Evolutionary conservation across 176 grass and related monocot species (phyloP).

Genomic region (Panicum miliaceum): DNA sequence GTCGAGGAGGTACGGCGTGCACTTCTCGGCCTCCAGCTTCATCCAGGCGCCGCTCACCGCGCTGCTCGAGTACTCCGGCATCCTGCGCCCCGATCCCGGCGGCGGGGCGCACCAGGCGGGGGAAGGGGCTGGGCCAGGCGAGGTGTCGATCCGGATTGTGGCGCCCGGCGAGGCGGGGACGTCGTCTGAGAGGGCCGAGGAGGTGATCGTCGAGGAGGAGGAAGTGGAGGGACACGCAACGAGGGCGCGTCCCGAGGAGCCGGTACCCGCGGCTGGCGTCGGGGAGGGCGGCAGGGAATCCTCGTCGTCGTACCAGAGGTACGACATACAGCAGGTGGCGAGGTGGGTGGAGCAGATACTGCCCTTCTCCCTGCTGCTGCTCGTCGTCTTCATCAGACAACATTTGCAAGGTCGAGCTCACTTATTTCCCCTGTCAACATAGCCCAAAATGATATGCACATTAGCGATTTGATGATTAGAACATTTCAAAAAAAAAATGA

Average conservation of each 20-base stretch:
- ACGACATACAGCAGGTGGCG: slow-evolving; percentile 98
- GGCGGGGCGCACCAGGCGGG: slow-evolving; percentile 19
- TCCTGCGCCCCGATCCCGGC: slow-evolving; percentile 61
- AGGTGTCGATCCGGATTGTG: slow-evolving; percentile 94
- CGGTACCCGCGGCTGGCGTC: not conserved
- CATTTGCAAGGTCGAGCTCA: slow-evolving; percentile 78
- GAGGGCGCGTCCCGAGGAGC: not conserved
- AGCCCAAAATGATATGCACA: not conserved
- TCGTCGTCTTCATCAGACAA: slow-evolving; percentile 98
- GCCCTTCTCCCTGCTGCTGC: slow-evolving; percentile 88
- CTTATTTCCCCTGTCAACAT: not conserved
- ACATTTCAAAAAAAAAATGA: not conserved
- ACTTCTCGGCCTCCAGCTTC: slow-evolving; percentile 82
- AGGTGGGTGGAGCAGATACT: slow-evolving; percentile 98
- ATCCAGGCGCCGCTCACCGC: slow-evolving; percentile 92
- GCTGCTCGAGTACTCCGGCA: slow-evolving; percentile 87
- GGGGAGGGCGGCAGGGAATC: slow-evolving; percentile 46
- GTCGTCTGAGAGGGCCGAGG: slow-evolving; percentile 45
- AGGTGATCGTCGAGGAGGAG: slow-evolving; percentile 42
- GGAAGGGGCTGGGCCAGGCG: slow-evolving; percentile 41
- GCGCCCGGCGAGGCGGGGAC: slow-evolving; percentile 58
- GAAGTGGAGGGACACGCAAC: not conserved
- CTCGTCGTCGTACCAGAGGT: slow-evolving; percentile 72
- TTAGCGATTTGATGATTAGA: not conserved
- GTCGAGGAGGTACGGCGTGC: slow-evolving; percentile 77